Evolutionary conservation across 306 rosid species (phyloP), one percentile per base, ranked within the genome.

Genomic region (Lathyrus sativus): DNA sequence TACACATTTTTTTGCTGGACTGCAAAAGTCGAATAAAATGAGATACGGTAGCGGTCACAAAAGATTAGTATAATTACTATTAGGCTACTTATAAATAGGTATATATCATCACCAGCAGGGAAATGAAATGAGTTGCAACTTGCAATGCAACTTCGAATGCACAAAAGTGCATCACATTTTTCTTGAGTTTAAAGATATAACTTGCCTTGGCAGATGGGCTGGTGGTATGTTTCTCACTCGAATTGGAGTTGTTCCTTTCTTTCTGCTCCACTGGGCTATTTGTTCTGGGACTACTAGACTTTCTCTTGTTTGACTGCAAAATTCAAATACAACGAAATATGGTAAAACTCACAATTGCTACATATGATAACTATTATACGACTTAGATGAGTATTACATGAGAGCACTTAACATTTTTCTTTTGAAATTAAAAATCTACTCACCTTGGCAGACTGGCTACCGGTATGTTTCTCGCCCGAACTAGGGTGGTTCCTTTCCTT

Each of bases 261-360:
- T 81, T 85, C 79, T 73, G 84, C 79, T 67, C 84, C 71, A 87
- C 46, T 2, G 88, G 89, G 82, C 85, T 81, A 54, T 75, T 67
- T 60, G 70, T 67, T 80, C 65, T 86, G 13, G 74, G 76, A 73
- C 89, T 85, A 73, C 89, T 85, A 7, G 90, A 84, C 60, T 89
- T 92, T 81, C 92, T 79, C 82, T 92, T 92, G 80, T 92, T 87
- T 70, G 91, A 87, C 98, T 92, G 90, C 84, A 63, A 48, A 68
- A 64, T 58, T 57, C 73, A 62, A 68, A 17, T 45, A 4, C 51
- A 51, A 29, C 1, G 57, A 51, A 24, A 41, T 42, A 71, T 48
- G 63, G 22, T 41, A 59, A 51, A 11, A 71, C 4, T 28, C 31
- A 58, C 11, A 72, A 6, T 60, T 58, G 46, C 55, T 35, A 22